Evolutionary conservation across 371 early-diverging fungal species (phyloP), one percentile per base, ranked within the genome.

Genomic region (Zopfochytrium polystomum): DNA sequence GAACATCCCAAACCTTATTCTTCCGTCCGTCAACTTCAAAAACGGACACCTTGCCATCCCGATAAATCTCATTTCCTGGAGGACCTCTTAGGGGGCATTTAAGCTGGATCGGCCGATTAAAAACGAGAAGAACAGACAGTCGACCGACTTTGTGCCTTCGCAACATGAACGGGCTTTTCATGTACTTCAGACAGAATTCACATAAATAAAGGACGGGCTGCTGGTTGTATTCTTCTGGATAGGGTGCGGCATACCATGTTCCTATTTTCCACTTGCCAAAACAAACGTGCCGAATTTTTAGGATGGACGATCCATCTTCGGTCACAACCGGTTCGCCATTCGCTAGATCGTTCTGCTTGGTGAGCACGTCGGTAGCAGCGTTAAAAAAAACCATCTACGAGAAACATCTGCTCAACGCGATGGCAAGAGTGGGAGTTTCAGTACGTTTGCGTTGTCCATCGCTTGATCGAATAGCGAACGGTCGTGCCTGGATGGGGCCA

Each of bases 171-270:
- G 56, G 55, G n/a, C 72, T 64, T 38, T 65, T 71, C 50, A 74
- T 64, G 29, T 62, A 68, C 58, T 76, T 70, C 31, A 79, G 59
- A 46, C 79, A 79, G 56, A 81, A 87, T 62, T 95, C 92, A 70
- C 98, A 98, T 27, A 97, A 83, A 65, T 87, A 91, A 13, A 98
- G 79, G 18, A 78, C 70, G 43, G 83, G 85, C 25, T 84, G 76
- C 47, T 73, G 72, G 29, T 80, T 73, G 66, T 87, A 90, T 49
- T 91, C 92, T 59, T 84, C 85, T 0, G 98, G 98, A 70, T 93
- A 97, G 6, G 97, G 96, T 22, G 95, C 88, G 63, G 90, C 84
- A 73, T 95, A 97, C 96, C 96, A 96, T 0, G 93, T 83, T 13
- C 86, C 83, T 26, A 64, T 87, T 52, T 85, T 68, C 75, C 84